These are phyloP conservation scores for Yamadazyma ubonensis DNA, from an alignment of 805 yeast species.

Conservation along the genomic window DNA sequence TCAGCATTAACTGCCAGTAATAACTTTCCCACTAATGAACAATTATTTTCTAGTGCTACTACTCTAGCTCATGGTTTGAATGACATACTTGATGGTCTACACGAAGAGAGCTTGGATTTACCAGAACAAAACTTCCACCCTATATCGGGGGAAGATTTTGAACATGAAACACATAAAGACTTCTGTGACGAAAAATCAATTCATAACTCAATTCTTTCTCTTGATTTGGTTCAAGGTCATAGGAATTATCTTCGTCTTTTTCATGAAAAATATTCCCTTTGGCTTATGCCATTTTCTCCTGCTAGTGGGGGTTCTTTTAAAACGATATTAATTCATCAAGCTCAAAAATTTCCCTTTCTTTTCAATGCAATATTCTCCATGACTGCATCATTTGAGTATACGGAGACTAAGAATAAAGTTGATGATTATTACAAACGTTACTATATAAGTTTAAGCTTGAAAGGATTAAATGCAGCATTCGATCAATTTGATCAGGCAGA, in stretches of 20 bases:
- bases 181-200: constrained; percentile 14
- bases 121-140: neutral
- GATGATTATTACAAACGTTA: constrained; percentile 14
- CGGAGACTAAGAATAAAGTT: constrained; percentile 8
- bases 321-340: constrained; percentile 17
- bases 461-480: constrained; percentile 15
- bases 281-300: constrained; percentile 19
- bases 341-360: constrained; percentile 16
- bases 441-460: constrained; percentile 15
- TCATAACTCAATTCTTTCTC: constrained; percentile 9
- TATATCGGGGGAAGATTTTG: neutral
- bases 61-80: constrained; percentile 15
- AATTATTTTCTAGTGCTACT: constrained; percentile 14
- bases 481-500: constrained; percentile 14
- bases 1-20: too few relatives aligned
- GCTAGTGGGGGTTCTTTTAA: constrained; percentile 16
- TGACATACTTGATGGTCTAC: constrained; percentile 11
- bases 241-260: constrained; percentile 18
- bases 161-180: neutral
- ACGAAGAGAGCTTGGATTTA: constrained; percentile 12
- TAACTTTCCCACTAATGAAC: constrained; percentile 5
- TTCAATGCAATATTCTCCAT: constrained; percentile 18
- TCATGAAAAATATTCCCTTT: constrained; percentile 18
- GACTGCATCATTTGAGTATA: constrained; percentile 19
- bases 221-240: constrained; percentile 15